Percentiles rank a stretch among this genome's conserved stretches.
Conservation (phyloP, 495 filamentous ascomycete genomes). For the Lasiosphaeria miniovina region DNA sequence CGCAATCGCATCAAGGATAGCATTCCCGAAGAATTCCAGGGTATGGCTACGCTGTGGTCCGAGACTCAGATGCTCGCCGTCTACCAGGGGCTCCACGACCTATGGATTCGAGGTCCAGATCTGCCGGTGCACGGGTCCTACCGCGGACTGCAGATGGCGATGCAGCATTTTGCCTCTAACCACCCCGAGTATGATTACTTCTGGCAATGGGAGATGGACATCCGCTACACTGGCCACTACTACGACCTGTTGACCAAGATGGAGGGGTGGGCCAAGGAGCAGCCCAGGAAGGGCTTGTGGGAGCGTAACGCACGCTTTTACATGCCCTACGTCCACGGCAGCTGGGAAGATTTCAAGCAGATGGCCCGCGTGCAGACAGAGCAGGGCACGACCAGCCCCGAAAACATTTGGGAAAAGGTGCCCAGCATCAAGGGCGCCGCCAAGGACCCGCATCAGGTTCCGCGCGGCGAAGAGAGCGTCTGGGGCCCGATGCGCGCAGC, state of each 20-base stretch:
- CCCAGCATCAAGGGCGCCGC: conserved; percentile 33
- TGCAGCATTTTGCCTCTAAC: conserved; percentile 85
- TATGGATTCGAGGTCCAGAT: conserved; percentile 57
- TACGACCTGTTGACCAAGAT: conserved; percentile 82
- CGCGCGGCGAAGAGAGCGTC: conserved; percentile 62
- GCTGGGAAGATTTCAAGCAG: conserved; percentile 88
- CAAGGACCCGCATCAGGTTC: conserved; percentile 26
- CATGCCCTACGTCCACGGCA: conserved; percentile 80
- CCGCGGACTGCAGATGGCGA: conserved; percentile 85
- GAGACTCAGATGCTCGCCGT: conserved; percentile 85
- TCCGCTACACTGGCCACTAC: conserved; percentile 93
- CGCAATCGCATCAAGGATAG: conserved; percentile 58
- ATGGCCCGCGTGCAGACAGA: conserved; percentile 90
- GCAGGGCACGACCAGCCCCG: conserved; percentile 68
- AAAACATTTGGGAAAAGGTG: conserved; percentile 63
- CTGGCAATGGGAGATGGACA: conserved; percentile 99
- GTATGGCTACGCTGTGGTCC: conserved; percentile 87
- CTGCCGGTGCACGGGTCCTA: conserved; percentile 88
- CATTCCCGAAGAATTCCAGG: conserved; percentile 82
- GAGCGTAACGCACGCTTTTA: conserved; percentile 92
- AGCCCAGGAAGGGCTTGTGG: conserved; percentile 90
- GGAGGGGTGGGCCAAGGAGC: conserved; percentile 69
- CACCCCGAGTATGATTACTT: conserved; percentile 94
- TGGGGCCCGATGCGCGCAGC: conserved; percentile 81
- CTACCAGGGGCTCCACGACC: conserved; percentile 79